These are phyloP conservation scores for Chenopodium album DNA, from an alignment of 148 eudicot genomes.

Conservation along the genomic window DNA sequence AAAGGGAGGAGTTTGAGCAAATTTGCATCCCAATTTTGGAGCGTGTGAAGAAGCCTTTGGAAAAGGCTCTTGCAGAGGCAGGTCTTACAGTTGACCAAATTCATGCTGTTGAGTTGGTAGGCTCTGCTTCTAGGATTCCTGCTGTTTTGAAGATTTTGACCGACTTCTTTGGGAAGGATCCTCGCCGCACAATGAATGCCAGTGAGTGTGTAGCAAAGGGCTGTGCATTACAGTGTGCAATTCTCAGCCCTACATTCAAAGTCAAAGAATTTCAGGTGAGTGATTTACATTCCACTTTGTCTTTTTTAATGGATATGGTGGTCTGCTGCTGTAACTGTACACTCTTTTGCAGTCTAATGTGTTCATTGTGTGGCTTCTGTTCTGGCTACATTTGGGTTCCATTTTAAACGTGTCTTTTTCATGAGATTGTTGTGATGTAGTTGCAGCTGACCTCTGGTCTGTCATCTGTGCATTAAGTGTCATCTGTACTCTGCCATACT, in stretches of 20 bases:
- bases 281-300: not conserved
- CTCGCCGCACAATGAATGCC: slow-evolving; percentile 95
- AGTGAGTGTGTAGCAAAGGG: slow-evolving; percentile 98
- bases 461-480: not conserved
- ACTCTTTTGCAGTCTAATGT: not conserved
- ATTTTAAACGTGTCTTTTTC: not conserved
- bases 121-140: slow-evolving; percentile 92
- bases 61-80: slow-evolving; percentile 89
- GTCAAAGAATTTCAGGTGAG: slow-evolving; percentile 93
- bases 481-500: not conserved
- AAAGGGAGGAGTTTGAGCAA: slow-evolving; percentile 86
- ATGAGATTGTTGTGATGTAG: not conserved
- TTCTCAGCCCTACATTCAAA: slow-evolving; percentile 89
- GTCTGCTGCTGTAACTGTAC: not conserved
- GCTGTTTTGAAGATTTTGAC: slow-evolving; percentile 74
- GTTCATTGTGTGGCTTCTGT: not conserved
- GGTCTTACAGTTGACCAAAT: slow-evolving; percentile 64
- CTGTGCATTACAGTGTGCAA: slow-evolving; percentile 85
- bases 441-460: not conserved
- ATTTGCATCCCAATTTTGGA: slow-evolving; percentile 79
- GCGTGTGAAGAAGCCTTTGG: slow-evolving; percentile 85
- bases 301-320: not conserved
- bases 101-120: slow-evolving; percentile 89
- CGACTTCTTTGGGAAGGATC: slow-evolving; percentile 91
- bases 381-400: not conserved